Base-by-base conservation (phyloP, 257 asterid genomes). In the Petunia axillaris region DNA sequence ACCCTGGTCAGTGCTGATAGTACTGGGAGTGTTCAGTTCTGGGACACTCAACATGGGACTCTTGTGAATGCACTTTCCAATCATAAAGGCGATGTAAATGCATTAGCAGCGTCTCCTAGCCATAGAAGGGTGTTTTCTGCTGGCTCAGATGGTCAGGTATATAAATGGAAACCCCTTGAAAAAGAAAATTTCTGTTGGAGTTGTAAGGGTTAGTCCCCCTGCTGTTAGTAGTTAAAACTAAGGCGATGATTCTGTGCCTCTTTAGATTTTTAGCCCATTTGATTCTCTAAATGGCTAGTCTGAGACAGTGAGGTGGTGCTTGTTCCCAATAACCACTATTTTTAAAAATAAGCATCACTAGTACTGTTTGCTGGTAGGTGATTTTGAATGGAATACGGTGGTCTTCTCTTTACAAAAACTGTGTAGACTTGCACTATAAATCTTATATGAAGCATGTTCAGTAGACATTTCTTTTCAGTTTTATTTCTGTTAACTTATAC, bases 91-190 rank as follows among this genome's bases (percentile, higher is more conserved):
- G 98, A 96, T 67, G 98, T 91, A 68, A 93, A 89, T 84, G 93
- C 99, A 60, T 87, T 96, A 79, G 97, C 95, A 11, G 93, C 98
- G 54, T 84, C 98, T 50, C 98, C 97, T 76, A 91, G 88, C 85
- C 98, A 96, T 80, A 89, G 83, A 81, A 85, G 95, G 87, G 98
- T 94, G 43, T 96, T 91, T 79, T 94, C 98, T 85, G 92, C 94
- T 78, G 98, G 98, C 79, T 91, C 98, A 76, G 99, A 94, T 86
- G 99, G 99, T 81, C 98, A 94, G 99, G 98, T 96, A 91, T 66
- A 67, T 75, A 35, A 37, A 63, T 78, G 41, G 58, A 40, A 50
- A 50, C 81, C 68, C 64, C 44, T 73, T 48, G 35, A 50, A 50
- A 70, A 50, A 48, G 35, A 50, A 73, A 11, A 35, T 48, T 71